phyloP scores from a whole-genome alignment of 2,329 filamentous ascomycete genomes.

The Neopestalotiopsis sp. region DNA sequence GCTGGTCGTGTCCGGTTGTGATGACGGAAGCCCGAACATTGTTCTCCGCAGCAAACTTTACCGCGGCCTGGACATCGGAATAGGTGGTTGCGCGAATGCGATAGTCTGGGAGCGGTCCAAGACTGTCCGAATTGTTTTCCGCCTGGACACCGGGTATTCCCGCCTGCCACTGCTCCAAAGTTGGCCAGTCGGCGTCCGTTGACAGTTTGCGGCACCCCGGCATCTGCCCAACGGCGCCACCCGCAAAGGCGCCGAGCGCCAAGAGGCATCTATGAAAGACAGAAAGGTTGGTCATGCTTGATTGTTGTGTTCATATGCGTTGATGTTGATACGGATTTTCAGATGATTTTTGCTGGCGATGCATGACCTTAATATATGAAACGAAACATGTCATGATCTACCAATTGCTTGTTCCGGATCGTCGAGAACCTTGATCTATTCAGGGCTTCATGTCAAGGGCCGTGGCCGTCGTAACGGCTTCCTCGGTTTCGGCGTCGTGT shows the following conservation, averaged over 20 bases:
- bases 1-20: not conserved
- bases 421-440: not conserved
- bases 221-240: not conserved
- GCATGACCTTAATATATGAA: not conserved
- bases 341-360: not conserved
- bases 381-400: not conserved
- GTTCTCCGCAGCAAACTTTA: not conserved
- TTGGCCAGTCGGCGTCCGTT: not conserved
- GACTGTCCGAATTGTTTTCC: not conserved
- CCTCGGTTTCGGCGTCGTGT: not conserved
- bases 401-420: not conserved
- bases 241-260: not conserved
- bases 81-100: not conserved
- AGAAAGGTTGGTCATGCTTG: not conserved
- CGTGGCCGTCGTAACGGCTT: not conserved
- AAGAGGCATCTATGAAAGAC: not conserved
- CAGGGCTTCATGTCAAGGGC: not conserved
- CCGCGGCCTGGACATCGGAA: not conserved
- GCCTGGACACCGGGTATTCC: not conserved
- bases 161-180: not conserved
- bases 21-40: not conserved
- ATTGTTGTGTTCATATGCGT: not conserved
- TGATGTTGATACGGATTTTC: not conserved
- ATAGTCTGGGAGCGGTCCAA: slow-evolving; percentile 1
- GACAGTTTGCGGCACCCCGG: not conserved